A percentile compares a stretch with the other conserved stretches of the same genome.
Evolutionary conservation across 495 filamentous ascomycete species (phyloP).

Genomic region (Aspergillus nanangensis): DNA sequence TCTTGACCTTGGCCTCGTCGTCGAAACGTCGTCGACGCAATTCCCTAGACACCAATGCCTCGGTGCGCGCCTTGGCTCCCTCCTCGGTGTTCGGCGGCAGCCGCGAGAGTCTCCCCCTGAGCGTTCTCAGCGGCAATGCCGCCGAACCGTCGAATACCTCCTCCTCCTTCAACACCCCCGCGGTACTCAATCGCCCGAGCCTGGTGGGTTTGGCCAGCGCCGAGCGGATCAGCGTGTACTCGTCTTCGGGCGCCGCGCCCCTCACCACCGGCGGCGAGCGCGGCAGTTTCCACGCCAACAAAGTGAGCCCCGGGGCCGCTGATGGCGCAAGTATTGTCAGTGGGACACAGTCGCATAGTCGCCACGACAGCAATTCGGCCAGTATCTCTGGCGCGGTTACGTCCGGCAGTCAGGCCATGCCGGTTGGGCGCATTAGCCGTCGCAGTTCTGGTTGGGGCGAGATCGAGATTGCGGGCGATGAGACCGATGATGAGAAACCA

Average conservation of each 20-base stretch:
- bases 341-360: constrained; percentile 66
- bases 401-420: constrained; percentile 35
- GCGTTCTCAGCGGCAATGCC: constrained; percentile 76
- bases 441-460: constrained; percentile 62
- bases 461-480: constrained; percentile 50
- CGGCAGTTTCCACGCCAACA: constrained; percentile 73
- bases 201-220: constrained; percentile 60
- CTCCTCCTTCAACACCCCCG: constrained; percentile 44
- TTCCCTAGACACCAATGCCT: constrained; percentile 93
- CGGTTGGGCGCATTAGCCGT: constrained; percentile 50
- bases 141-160: constrained; percentile 49
- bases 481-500: constrained; percentile 28
- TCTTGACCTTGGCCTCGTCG: constrained; percentile 92
- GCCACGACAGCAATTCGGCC: constrained; percentile 76
- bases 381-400: constrained; percentile 59
- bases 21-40: constrained; percentile 85
- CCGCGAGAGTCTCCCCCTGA: constrained; percentile 80
- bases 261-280: constrained; percentile 62
- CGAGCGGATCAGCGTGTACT: constrained; percentile 85
- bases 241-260: constrained; percentile 64
- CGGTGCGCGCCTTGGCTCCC: constrained; percentile 85
- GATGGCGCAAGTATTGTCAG: constrained; percentile 79
- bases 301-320: constrained; percentile 52
- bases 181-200: constrained; percentile 45
- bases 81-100: constrained; percentile 90